These are phyloP conservation scores for Elsinoe ampelina DNA, from an alignment of 2,329 filamentous ascomycete species.

Conservation along the genomic window DNA sequence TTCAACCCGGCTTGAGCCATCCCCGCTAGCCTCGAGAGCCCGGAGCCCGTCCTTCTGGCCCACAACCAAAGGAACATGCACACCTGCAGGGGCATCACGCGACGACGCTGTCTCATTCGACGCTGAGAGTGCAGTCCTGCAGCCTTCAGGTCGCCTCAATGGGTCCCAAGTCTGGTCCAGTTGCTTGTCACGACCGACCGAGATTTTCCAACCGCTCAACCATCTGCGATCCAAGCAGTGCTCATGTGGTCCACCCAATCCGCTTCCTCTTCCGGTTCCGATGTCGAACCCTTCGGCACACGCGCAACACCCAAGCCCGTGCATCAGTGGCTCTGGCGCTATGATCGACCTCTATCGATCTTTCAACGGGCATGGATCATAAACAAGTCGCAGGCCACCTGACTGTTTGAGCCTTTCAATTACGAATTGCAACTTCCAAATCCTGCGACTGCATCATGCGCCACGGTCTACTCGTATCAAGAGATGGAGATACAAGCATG, in stretches of 20 bases:
- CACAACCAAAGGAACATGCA: neutral
- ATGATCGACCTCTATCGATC: constrained; percentile 12
- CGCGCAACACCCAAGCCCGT: constrained; percentile 9
- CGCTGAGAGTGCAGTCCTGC: neutral
- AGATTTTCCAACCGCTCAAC: constrained; percentile 1
- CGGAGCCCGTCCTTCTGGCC: neutral
- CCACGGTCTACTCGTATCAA: neutral
- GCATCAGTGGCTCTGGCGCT: constrained; percentile 2
- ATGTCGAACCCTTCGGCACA: constrained; percentile 11
- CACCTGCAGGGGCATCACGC: constrained; percentile 14
- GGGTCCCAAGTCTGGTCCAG: neutral
- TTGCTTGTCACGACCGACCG: constrained; percentile 5
- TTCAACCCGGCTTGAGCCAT: no score
- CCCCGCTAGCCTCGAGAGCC: neutral
- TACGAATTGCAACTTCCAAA: neutral
- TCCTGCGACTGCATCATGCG: constrained; percentile 5
- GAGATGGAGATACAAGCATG: neutral
- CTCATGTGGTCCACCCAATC: constrained; percentile 7
- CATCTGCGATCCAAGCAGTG: neutral
- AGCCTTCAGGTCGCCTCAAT: neutral
- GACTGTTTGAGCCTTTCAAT: neutral
- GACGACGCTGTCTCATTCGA: constrained; percentile 13
- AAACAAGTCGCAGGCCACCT: constrained; percentile 6
- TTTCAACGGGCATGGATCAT: constrained; percentile 11
- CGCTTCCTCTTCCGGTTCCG: neutral